Conservation (phyloP, 495 filamentous ascomycete genomes). For the Daldinia concentrica region DNA sequence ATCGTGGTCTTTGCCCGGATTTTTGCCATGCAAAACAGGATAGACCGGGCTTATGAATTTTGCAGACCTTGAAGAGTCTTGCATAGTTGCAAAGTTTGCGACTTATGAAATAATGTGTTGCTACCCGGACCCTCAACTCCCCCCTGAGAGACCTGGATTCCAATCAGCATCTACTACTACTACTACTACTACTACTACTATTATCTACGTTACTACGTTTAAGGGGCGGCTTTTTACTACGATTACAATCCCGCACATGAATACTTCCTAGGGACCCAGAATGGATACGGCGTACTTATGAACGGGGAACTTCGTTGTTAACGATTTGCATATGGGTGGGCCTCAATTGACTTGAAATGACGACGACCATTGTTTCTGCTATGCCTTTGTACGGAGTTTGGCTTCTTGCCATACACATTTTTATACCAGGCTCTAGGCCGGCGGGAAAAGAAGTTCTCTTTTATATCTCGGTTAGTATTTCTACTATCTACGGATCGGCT, state of each 20-base stretch:
- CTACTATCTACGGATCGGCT: constrained; percentile 42
- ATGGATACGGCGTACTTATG: constrained; percentile 49
- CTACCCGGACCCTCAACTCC: constrained; percentile 29
- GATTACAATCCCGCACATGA: constrained; percentile 42
- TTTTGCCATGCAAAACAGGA: constrained; percentile 50
- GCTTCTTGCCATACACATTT: constrained; percentile 37
- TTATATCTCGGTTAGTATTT: constrained; percentile 46
- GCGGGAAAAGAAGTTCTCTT: constrained; percentile 45
- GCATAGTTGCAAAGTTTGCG: constrained; percentile 60
- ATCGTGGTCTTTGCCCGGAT: constrained; percentile 41
- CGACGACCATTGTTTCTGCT: constrained; percentile 44
- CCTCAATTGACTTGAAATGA: constrained; percentile 42
- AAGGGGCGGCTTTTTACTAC: constrained; percentile 36
- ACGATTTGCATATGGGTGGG: constrained; percentile 50
- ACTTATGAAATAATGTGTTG: constrained; percentile 49
- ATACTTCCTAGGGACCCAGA: constrained; percentile 39
- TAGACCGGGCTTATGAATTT: constrained; percentile 53
- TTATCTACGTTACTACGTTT: constrained; percentile 5
- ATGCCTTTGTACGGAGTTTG: constrained; percentile 46
- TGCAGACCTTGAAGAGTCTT: constrained; percentile 44
- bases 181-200: constrained; percentile 1
- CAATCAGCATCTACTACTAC: constrained; percentile 6
- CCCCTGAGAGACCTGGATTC: constrained; percentile 27
- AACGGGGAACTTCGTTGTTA: constrained; percentile 35
- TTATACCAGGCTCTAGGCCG: constrained; percentile 44